These are phyloP conservation scores for Hanseniaspora guilliermondii DNA, from an alignment of 805 yeast genomes.

Conservation along the genomic window DNA sequence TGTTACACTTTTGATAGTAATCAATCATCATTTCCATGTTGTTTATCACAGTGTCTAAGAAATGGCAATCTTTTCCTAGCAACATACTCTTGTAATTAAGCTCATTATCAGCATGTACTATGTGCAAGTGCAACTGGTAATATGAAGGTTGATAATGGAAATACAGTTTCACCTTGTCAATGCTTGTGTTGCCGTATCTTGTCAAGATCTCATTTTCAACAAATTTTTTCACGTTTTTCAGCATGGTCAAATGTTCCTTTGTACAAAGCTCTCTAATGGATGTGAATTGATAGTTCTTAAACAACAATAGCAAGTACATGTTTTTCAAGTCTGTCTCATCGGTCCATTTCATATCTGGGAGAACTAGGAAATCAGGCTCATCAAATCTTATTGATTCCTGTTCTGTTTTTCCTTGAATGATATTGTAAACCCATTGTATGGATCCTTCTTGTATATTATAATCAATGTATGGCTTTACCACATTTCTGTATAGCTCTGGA, in stretches of 20 bases:
- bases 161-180: constrained; percentile 58
- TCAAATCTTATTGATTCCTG: constrained; percentile 65
- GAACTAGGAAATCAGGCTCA: constrained; percentile 48
- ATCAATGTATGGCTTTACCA: constrained; percentile 64
- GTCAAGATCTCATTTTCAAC: constrained; percentile 38
- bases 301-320: constrained; percentile 69
- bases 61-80: constrained; percentile 61
- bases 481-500: constrained; percentile 51
- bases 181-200: constrained; percentile 34
- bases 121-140: constrained; percentile 89
- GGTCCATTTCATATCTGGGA: constrained; percentile 98
- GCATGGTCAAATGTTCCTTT: constrained; percentile 43
- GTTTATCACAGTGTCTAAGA: constrained; percentile 72
- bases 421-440: constrained; percentile 81
- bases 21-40: constrained; percentile 41
- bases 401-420: constrained; percentile 70
- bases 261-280: constrained; percentile 61
- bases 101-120: constrained; percentile 59
- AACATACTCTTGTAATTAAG: constrained; percentile 57
- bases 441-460: constrained; percentile 59
- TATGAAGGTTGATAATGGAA: constrained; percentile 93
- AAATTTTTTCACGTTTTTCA: constrained; percentile 35
- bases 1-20: constrained; percentile 6
- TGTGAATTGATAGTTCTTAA: constrained; percentile 1
- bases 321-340: constrained; percentile 48